phyloP scores from a whole-genome alignment of 2,329 filamentous ascomycete genomes.

The Fusarium robinianum region DNA sequence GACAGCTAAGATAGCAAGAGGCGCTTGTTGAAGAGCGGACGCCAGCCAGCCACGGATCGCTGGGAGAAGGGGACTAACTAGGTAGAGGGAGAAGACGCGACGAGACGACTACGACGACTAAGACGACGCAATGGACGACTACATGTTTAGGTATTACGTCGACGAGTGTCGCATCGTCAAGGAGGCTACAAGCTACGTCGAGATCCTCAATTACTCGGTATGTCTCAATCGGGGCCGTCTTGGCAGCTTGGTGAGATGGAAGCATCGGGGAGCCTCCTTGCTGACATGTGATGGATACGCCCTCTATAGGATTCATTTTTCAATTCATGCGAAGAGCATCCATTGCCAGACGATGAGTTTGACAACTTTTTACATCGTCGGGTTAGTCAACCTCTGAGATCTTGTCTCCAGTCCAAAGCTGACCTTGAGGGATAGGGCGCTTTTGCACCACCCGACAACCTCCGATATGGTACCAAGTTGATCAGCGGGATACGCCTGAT shows the following conservation, averaged over 20 bases:
- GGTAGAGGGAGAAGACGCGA: no score
- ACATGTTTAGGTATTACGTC: slow-evolving; percentile 58
- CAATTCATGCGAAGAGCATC: slow-evolving; percentile 57
- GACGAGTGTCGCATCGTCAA: slow-evolving; percentile 52
- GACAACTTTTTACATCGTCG: slow-evolving; percentile 58
- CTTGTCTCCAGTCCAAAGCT: slow-evolving; percentile 1
- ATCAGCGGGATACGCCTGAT: slow-evolving; percentile 58
- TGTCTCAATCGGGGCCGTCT: no score
- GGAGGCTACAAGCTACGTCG: slow-evolving; percentile 60
- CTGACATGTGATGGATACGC: neutral
- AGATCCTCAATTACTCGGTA: slow-evolving; percentile 65
- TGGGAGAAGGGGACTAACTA: no score
- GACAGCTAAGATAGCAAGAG: no score
- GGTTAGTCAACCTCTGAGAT: slow-evolving; percentile 43
- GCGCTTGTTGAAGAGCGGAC: no score
- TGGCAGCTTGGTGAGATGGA: neutral
- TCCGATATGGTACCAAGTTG: slow-evolving; percentile 50
- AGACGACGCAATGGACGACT: slow-evolving; percentile 62
- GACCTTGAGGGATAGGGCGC: slow-evolving; percentile 50
- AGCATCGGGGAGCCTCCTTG: neutral
- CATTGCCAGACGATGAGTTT: slow-evolving; percentile 59
- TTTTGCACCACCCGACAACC: slow-evolving; percentile 52
- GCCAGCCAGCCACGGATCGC: no score
- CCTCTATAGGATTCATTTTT: slow-evolving; percentile 53
- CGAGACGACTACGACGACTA: neutral